A percentile compares a stretch with the other conserved stretches of the same genome.
These are phyloP conservation scores for Aspergillus tubingensis DNA, from an alignment of 2,329 filamentous ascomycete genomes.

Conservation along the genomic window DNA sequence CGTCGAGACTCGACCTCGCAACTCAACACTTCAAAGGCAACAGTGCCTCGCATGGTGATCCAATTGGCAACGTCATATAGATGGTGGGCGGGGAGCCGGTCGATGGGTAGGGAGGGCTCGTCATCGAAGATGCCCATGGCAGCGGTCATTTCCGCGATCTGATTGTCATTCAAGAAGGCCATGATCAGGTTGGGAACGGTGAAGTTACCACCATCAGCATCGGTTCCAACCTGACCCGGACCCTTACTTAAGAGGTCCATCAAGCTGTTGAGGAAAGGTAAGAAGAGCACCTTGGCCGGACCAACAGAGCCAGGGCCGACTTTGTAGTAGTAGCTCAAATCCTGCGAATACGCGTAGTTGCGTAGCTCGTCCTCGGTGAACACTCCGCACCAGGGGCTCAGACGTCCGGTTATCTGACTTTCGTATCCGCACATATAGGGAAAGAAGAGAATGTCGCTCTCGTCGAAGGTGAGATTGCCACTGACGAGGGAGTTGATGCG, in stretches of 20 bases:
- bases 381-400: constrained; percentile 64
- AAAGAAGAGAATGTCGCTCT: constrained; percentile 58
- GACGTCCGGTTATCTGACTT: constrained; percentile 63
- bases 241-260: constrained; percentile 56
- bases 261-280: constrained; percentile 58
- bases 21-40: constrained; percentile 64
- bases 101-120: constrained; percentile 53
- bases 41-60: constrained; percentile 64
- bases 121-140: constrained; percentile 63
- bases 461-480: constrained; percentile 57
- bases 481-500: constrained; percentile 57
- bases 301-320: constrained; percentile 42
- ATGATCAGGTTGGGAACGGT: constrained; percentile 59
- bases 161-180: constrained; percentile 67
- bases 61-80: constrained; percentile 56
- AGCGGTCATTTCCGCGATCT: constrained; percentile 63
- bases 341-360: constrained; percentile 67
- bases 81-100: constrained; percentile 46
- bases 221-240: constrained; percentile 38
- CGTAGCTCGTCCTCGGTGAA: constrained; percentile 64
- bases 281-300: constrained; percentile 32
- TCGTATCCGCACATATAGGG: constrained; percentile 73
- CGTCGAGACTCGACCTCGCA: constrained; percentile 40
- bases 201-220: constrained; percentile 50
- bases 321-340: constrained; percentile 69